Percentiles rank a stretch among this genome's conserved stretches.
Evolutionary conservation across 2,329 filamentous ascomycete species (phyloP).

Genomic region (Colletotrichum spinosum): DNA sequence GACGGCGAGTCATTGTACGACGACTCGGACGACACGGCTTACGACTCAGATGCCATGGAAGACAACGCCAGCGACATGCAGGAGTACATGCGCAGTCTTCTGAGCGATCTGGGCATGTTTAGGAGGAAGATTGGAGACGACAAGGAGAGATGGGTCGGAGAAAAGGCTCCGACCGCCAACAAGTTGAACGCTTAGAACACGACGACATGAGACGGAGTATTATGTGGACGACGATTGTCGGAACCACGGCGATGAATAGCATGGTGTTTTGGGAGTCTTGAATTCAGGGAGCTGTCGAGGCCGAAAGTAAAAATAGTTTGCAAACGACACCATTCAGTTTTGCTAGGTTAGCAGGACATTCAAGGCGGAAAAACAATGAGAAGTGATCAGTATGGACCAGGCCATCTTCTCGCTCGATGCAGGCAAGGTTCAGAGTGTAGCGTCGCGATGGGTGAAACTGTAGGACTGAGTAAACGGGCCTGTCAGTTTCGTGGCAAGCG

Average conservation of each 20-base stretch:
- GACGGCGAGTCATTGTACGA: slow-evolving; percentile 60
- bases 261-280: slow-evolving; percentile 38
- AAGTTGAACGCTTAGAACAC: slow-evolving; percentile 52
- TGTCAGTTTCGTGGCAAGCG: slow-evolving; percentile 12
- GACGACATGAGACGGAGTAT: slow-evolving; percentile 2
- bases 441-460: slow-evolving; percentile 23
- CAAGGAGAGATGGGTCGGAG: slow-evolving; percentile 75
- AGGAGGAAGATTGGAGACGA: slow-evolving; percentile 90
- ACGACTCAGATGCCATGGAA: slow-evolving; percentile 59
- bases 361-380: slow-evolving; percentile 5
- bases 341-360: slow-evolving; percentile 13
- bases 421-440: not conserved
- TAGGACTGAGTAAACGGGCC: slow-evolving; percentile 1
- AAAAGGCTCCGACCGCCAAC: slow-evolving; percentile 61
- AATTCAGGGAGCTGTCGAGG: slow-evolving; percentile 17
- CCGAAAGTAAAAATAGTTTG: slow-evolving; percentile 17
- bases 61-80: slow-evolving; percentile 76
- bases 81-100: slow-evolving; percentile 84
- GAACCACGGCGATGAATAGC: slow-evolving; percentile 33
- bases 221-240: slow-evolving; percentile 13
- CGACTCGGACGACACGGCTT: slow-evolving; percentile 56
- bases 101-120: slow-evolving; percentile 84
- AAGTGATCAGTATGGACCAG: slow-evolving; percentile 10
- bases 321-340: not conserved
- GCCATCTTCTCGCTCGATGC: not conserved